Base-by-base conservation (phyloP, 169 alveolate genomes). In the Plasmodium blacklocki region DNA sequence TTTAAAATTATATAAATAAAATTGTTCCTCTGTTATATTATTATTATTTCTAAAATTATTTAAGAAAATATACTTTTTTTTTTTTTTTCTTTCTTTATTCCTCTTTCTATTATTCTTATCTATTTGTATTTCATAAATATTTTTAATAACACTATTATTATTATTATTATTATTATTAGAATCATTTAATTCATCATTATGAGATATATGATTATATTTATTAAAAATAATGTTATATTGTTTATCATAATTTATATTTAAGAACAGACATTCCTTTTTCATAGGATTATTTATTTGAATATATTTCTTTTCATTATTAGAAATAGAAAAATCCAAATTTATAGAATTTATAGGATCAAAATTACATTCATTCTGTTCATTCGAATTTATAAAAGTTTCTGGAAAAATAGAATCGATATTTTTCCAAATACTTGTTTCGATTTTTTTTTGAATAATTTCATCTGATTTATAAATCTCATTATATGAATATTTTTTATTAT, bases 1-100 rank as follows among this genome's bases (percentile, higher is more conserved):
- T 50, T 83, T 68, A 68, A 83, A 83, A 23, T 56, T 26, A 26
- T 83, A 12, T 15, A 83, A 67, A 83, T 43, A 83, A 5, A 7
- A 39, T 1, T 39, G 2, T 0, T 39, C 47, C 11, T 2, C 47
- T 2, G 15, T 39, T 49, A 83, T 67, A 3, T 15, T 9, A 21
- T 15, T 66, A 8, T 18, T 67, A 26, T 26, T 26, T 0, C 3
- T 2, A 26, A 26, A n/a, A 68, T 29, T 19, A 12, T 45, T 9
- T 8, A 8, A 1, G 2, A 12, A 11, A 9, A 8, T 11, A 15
- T 43, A 8, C 18, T 68, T 68, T 32, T 45, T 7, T 14, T 43
- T 14, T 32, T 39, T 7, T 14, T 47, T 19, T 5, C 7, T 45
- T 45, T 23, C 3, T 1, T 9, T 18, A 15, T 15, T 32, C 6